Base-by-base conservation (phyloP, 106 monocot species). In the Dendrobium catenatum region DNA sequence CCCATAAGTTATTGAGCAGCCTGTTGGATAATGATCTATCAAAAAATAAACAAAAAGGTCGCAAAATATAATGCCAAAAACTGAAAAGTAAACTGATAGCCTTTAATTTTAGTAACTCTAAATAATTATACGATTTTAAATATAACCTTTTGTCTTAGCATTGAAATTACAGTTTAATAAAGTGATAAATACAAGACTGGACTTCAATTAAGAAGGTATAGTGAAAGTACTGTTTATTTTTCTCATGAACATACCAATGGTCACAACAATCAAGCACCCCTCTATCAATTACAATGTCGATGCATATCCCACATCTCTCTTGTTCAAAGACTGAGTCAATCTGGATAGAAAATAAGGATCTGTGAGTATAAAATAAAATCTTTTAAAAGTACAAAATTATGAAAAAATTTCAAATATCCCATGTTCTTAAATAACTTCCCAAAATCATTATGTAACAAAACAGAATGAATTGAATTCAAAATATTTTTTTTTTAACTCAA, bases 231-330 rank as follows among this genome's bases (percentile, higher is more conserved):
- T 5, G 41, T 73, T 40, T 44, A 6, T 61, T 9, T 20, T 1
- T 24, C 76, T 76, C 4, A n/a, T 79, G n/a, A 51, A 85, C 85
- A 46, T 94, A 97, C 97, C 94, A 97, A 84, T 97, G 92, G 58
- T 87, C 44, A 41, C 97, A 97, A 76, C 86, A 89, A 82, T 97
- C 97, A 49, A 97, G 48, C 79, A 92, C 85, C 48, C 97, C 97
- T 87, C 97, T 94, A 76, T 97, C 94, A 77, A 94, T 91, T 31
- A 97, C 86, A 84, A 94, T 75, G 84, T 92, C 92, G 66, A 86
- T 80, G 83, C 97, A 97, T 81, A 97, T 94, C 73, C 94, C 94
- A 85, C 97, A 97, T 43, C 37, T 85, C 79, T 86, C 94, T 26
- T 86, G 70, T 70, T 70, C 90, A 81, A 87, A 80, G 3, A 76